Base-by-base conservation (phyloP, 2,329 filamentous ascomycete species). In the Aureobasidium sp. region DNA sequence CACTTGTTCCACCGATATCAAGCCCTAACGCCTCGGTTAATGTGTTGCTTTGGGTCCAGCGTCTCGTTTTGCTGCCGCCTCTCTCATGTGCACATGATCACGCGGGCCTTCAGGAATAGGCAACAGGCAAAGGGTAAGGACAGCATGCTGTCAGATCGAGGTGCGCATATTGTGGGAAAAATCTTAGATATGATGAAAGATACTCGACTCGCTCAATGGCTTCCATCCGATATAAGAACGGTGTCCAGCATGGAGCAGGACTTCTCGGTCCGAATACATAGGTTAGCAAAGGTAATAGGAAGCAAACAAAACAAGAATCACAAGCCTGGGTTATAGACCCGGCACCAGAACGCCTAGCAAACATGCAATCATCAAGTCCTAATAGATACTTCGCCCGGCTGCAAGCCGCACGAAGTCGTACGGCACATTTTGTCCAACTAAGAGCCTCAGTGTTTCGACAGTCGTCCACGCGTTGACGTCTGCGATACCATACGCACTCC, bases 401-500 rank as follows among this genome's bases (percentile, higher is more conserved):
- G 90, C 89, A 71, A 94, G 78, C 53, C 89, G 81, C 45, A 94
- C 90, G 77, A 95, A 95, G 75, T 89, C 91, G 74, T 91, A 93
- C 6, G 88, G 89, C 62, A 94, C 89, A 72, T 94, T 94, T 76
- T 94, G 89, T 11, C 90, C 90, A 12, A 93, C 88, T 27, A 95
- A 79, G 63, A 92, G 74, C 67, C 90, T 81, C 61, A 94, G 75
- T 53, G 87, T 93, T 75, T 94, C 89, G 5, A 93, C 90, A 2
- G 89, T 92, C 25, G 89, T 92, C 77, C 91, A 94, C 0, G 90
- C 89, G 62, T 87, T 87, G 36, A 91, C 88, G 73, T 95, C 90
- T 27, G 87, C 88, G 20, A 87, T 84, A 1, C 88, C 88, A 71
- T 93, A 94, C 7, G 88, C 86, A 27, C 86, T 87, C 80, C 91